Evolutionary conservation across 1,139 yeast species (phyloP).

Genomic region (Hemisphaericaspora xylanilytica): DNA sequence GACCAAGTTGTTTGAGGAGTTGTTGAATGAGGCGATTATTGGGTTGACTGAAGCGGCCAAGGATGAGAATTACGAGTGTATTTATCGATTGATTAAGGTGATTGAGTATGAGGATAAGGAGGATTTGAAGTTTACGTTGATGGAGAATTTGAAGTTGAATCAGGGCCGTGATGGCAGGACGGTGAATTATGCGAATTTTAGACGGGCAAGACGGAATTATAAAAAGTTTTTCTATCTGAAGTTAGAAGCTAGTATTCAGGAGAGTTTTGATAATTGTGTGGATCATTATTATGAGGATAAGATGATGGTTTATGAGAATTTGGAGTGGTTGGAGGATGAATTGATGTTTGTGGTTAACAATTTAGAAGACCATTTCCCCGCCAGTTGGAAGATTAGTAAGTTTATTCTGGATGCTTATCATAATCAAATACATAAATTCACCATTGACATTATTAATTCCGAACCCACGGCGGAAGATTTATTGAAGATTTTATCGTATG

Average conservation of each 20-base stretch:
- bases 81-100: constrained; percentile 70
- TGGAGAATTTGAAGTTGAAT: constrained; percentile 39
- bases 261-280: constrained; percentile 65
- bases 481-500: constrained; percentile 67
- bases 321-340: constrained; percentile 86
- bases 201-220: constrained; percentile 60
- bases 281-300: constrained; percentile 54
- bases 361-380: constrained; percentile 60
- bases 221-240: constrained; percentile 60
- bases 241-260: constrained; percentile 58
- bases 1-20: constrained; percentile 61
- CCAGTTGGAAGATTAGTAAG: constrained; percentile 67
- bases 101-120: constrained; percentile 78
- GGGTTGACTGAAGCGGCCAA: constrained; percentile 69
- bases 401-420: constrained; percentile 69
- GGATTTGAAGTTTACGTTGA: constrained; percentile 62
- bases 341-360: constrained; percentile 61
- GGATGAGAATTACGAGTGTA: constrained; percentile 63
- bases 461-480: constrained; percentile 75
- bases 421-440: constrained; percentile 57
- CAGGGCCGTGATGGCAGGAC: constrained; percentile 18
- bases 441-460: constrained; percentile 59
- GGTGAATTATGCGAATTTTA: constrained; percentile 29
- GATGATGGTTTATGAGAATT: constrained; percentile 62
- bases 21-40: constrained; percentile 57